These are phyloP conservation scores for Clitoria ternatea DNA, from an alignment of 306 rosid species.

Conservation along the genomic window DNA sequence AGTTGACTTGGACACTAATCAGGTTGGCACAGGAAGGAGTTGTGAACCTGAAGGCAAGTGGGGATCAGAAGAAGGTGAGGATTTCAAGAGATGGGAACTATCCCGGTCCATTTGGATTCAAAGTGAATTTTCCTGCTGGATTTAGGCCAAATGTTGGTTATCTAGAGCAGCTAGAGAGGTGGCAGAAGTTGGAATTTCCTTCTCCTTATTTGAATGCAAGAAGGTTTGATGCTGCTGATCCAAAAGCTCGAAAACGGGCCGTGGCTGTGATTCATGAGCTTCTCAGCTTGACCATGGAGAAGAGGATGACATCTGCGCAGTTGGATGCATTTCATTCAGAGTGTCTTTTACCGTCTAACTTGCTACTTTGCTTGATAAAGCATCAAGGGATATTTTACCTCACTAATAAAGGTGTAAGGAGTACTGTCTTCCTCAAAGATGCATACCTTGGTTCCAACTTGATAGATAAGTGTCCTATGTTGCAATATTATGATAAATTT, in stretches of 20 bases:
- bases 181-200: conserved; percentile 88
- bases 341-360: conserved; percentile 67
- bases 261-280: conserved; percentile 87
- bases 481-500: conserved; percentile 45
- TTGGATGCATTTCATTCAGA: conserved; percentile 70
- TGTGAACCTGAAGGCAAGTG: conserved; percentile 20
- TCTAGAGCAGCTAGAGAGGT: conserved; percentile 59
- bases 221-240: conserved; percentile 62
- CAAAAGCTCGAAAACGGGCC: conserved; percentile 64
- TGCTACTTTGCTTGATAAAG: conserved; percentile 69
- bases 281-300: conserved; percentile 75
- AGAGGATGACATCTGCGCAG: conserved; percentile 77
- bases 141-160: conserved; percentile 69
- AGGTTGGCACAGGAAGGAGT: conserved; percentile 39
- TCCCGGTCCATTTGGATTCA: conserved; percentile 58
- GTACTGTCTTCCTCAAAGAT: conserved; percentile 70
- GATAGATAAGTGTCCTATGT: conserved; percentile 53
- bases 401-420: conserved; percentile 83
- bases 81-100: conserved; percentile 70
- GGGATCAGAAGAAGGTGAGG: conserved; percentile 40
- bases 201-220: conserved; percentile 83
- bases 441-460: conserved; percentile 56
- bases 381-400: conserved; percentile 88
- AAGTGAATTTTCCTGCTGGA: conserved; percentile 58
- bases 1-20: not conserved